Base-by-base conservation (phyloP, 495 filamentous ascomycete species). In the Lophiotrema nucula region DNA sequence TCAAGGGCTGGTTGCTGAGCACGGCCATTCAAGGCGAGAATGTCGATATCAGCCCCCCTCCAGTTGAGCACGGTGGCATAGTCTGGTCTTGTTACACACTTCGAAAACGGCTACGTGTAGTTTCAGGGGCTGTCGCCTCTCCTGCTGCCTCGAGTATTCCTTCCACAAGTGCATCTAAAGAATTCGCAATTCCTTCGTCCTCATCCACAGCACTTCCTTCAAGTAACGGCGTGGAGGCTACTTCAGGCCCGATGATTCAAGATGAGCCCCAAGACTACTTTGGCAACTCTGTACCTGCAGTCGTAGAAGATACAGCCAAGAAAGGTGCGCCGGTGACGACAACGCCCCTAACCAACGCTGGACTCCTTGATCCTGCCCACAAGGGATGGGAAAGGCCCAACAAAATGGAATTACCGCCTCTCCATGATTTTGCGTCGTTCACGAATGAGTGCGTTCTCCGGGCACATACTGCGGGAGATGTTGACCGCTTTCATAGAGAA, bases 31-130 rank as follows among this genome's bases (percentile, higher is more conserved):
- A 79, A 13, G 71, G 73, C 12, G 76, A 81, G 33, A 51, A 69
- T 74, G 6, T 59, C 74, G 12, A 75, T 79, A 54, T 65, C 77
- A 19, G 74, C 63, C 58, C 59, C 77, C 23, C 76, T 76, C 5
- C 79, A 78, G 31, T 66, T 8, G 58, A 66, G 37, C 58, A 66
- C 26, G 63, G 58, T 13, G 82, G 82, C 1, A 67, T 83, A 22
- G 68, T 70, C n/a, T 89, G 85, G 85, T 80, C 78, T 2, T 83
- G 78, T 56, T 83, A 78, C 33, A 87, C 83, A 3, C 60, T 89
- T 24, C 72, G 83, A 43, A 83, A 76, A 62, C 78, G 83, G 3
- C 76, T 86, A 21, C 82, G 86, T 4, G 69, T 89, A 31, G 74
- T 86, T n/a, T 81, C 77, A 57, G 78, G 76, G 13, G 75, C 72